These are phyloP conservation scores for Fusarium equiseti DNA, from an alignment of 2,329 filamentous ascomycete species.

Conservation along the genomic window DNA sequence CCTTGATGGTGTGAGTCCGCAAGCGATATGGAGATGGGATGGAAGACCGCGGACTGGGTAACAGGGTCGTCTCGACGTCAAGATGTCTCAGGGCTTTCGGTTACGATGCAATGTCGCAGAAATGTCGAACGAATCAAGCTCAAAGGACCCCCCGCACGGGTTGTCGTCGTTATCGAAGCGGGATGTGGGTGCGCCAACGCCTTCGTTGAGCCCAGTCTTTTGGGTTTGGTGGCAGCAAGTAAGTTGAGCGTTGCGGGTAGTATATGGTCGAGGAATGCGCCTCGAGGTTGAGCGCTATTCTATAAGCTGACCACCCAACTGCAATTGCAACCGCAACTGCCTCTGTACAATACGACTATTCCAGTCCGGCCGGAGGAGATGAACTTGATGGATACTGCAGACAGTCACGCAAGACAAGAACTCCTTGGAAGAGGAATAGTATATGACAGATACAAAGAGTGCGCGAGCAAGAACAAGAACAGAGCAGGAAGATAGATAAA, in stretches of 20 bases:
- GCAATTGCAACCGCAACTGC: neutral
- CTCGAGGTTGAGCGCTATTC: conserved; percentile 8
- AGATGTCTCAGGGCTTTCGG: conserved; percentile 41
- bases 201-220: conserved; percentile 8
- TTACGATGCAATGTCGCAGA: conserved; percentile 41
- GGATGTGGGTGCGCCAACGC: conserved; percentile 26
- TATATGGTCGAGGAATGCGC: conserved; percentile 20
- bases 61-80: conserved; percentile 40
- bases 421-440: conserved; percentile 11
- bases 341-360: conserved; percentile 14
- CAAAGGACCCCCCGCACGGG: conserved; percentile 37
- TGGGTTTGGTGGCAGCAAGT: conserved; percentile 27
- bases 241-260: conserved; percentile 22
- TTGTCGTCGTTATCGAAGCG: conserved; percentile 27
- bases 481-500: neutral
- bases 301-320: neutral
- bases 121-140: conserved; percentile 31
- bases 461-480: conserved; percentile 5
- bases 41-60: conserved; percentile 21
- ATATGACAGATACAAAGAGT: conserved; percentile 14
- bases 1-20: conserved; percentile 5
- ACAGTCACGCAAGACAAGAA: conserved; percentile 37
- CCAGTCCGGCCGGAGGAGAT: conserved; percentile 5
- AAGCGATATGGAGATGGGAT: conserved; percentile 13
- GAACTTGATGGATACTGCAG: conserved; percentile 32